These are phyloP conservation scores for Fusarium sp. DNA, from an alignment of 2,329 filamentous ascomycete genomes.

Conservation along the genomic window DNA sequence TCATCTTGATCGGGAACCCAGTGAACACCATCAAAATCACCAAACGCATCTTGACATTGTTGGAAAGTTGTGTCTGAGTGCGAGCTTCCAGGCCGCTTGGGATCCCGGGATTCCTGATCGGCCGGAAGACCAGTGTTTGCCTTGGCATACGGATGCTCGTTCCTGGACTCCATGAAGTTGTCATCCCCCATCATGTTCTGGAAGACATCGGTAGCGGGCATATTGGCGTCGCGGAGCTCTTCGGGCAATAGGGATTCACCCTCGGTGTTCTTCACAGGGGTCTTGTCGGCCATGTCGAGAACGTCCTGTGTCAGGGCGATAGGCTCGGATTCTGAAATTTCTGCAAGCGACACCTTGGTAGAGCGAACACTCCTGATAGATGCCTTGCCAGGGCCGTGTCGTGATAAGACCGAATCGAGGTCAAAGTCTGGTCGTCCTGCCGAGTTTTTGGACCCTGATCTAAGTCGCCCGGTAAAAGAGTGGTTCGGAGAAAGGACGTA, in stretches of 20 bases:
- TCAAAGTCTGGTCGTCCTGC: constrained; percentile 55
- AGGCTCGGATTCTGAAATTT: constrained; percentile 68
- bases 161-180: constrained; percentile 31
- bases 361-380: constrained; percentile 64
- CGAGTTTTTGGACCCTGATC: constrained; percentile 66
- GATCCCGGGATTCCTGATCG: constrained; percentile 33
- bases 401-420: constrained; percentile 55
- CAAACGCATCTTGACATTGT: constrained; percentile 75
- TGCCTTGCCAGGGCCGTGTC: constrained; percentile 66
- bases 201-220: constrained; percentile 49
- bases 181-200: constrained; percentile 49
- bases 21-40: constrained; percentile 85
- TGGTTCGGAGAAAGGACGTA: constrained; percentile 75
- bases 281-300: constrained; percentile 65
- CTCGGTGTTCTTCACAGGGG: constrained; percentile 53
- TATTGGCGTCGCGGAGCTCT: constrained; percentile 51
- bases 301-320: constrained; percentile 62
- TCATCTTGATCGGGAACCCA: constrained; percentile 66
- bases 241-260: constrained; percentile 53
- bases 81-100: constrained; percentile 55
- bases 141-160: constrained; percentile 14
- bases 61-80: constrained; percentile 71
- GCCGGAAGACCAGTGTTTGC: constrained; percentile 18
- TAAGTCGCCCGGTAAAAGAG: constrained; percentile 67
- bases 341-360: constrained; percentile 62